Percentiles rank a stretch among this genome's conserved stretches.
Conservation (phyloP, 2,329 filamentous ascomycete genomes). For the Colletotrichum lupini region DNA sequence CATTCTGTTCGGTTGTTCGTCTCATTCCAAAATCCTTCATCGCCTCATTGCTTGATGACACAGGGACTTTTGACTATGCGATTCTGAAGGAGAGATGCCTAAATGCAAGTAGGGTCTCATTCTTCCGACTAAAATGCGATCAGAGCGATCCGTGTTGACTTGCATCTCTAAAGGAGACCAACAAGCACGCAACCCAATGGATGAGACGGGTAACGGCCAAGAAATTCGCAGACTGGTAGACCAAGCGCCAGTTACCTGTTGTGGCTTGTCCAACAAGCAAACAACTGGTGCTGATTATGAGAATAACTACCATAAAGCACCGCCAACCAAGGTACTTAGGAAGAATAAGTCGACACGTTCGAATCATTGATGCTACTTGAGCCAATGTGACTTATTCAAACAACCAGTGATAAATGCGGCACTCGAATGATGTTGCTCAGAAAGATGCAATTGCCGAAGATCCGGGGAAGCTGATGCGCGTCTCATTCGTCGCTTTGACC, state of each 20-base stretch:
- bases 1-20: background rate
- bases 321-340: background rate
- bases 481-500: background rate
- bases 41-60: background rate
- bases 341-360: background rate
- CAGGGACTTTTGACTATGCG: background rate
- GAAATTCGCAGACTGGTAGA: background rate
- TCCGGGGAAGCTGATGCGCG: background rate
- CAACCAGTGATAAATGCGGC: background rate
- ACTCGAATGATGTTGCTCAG: background rate
- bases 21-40: background rate
- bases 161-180: background rate
- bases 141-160: background rate
- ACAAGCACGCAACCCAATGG: background rate
- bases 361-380: background rate
- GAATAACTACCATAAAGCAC: background rate
- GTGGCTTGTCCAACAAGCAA: background rate
- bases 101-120: background rate
- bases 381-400: background rate
- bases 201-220: background rate
- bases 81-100: background rate
- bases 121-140: background rate
- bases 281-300: background rate
- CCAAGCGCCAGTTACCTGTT: background rate
- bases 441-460: background rate